Evolutionary conservation across 148 eudicot genomes (phyloP).

Genomic region (Chenopodium formosanum): DNA sequence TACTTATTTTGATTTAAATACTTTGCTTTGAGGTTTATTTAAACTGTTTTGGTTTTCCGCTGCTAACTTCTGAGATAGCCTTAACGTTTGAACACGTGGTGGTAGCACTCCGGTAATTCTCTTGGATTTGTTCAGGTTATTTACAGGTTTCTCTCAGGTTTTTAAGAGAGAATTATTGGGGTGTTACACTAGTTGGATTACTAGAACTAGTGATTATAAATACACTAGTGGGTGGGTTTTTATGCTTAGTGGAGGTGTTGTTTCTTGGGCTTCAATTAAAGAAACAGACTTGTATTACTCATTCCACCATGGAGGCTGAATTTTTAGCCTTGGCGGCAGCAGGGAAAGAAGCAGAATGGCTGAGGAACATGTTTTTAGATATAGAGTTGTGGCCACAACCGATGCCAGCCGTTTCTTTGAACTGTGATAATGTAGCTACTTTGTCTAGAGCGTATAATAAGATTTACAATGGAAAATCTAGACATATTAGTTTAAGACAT

Average conservation of each 20-base stretch:
- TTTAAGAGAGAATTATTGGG: too few relatives aligned
- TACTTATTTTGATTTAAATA: too few relatives aligned
- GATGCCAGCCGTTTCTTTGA: constrained; percentile 9
- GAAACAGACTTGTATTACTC: neutral
- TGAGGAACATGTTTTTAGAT: constrained; percentile 6
- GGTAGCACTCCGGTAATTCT: too few relatives aligned
- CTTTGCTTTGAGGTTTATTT: too few relatives aligned
- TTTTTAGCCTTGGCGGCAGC: too few relatives aligned
- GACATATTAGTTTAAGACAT: constrained; percentile 26
- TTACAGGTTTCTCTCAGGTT: too few relatives aligned
- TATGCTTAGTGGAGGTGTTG: neutral
- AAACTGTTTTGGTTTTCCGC: too few relatives aligned
- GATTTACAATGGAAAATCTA: constrained; percentile 11
- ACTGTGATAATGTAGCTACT: constrained; percentile 18
- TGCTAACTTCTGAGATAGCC: too few relatives aligned
- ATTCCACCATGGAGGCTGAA: neutral
- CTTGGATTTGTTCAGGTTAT: too few relatives aligned
- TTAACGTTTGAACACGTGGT: too few relatives aligned
- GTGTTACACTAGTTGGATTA: neutral
- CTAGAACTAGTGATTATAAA: neutral
- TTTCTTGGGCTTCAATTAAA: neutral
- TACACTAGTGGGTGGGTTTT: neutral
- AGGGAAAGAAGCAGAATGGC: too few relatives aligned
- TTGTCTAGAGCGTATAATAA: constrained; percentile 17
- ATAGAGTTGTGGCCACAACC: constrained; percentile 20